Evolutionary conservation across 805 yeast species (phyloP), one percentile per base, ranked within the genome.

Genomic region (Candida namnaoensis): DNA sequence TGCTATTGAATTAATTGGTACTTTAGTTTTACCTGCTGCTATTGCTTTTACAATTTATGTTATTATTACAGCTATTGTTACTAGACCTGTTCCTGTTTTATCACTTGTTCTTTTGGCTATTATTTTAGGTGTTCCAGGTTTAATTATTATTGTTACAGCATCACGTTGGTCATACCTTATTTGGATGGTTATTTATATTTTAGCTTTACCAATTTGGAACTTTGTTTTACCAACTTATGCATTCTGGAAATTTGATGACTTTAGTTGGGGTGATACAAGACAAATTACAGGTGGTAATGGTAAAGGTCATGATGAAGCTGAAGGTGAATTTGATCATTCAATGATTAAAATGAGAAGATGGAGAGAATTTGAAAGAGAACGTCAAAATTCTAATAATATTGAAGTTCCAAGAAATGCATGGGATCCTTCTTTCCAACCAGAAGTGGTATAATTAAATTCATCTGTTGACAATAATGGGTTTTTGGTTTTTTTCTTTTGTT

Each of bases 261-360:
- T 90, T 64, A 79, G 88, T 58, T 90, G 97, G 97, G 96, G 97
- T 57, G 95, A 87, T 45, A 90, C 96, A 2, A 74, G 96, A 68
- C 73, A 80, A n/a, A 78, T 88, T 39, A 74, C 74, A 25, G 82
- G 79, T 23, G 88, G 78, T 10, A 86, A 76, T 35, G 79, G 71
- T 51, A 77, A 80, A 52, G 78, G 69, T 14, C 93, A 86, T 57
- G 83, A 78, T 37, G 84, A 71, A 24, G 71, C 51, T 23, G 84
- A 76, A 36, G 98, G 97, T 51, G 82, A 80, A 47, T 93, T 91
- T 58, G 98, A 91, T 60, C 85, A 93, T n/a, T 79, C 95, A 1
- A 77, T 77, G 54, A 93, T 93, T 57, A 76, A 76, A 39, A 90
- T 91, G 91, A 86, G 82, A 71, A 73, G 91, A 44, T 93, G 99